Evolutionary conservation across 1,284 basidiomycete genomes (phyloP).

Genomic region (Limonomyces culmigenus): DNA sequence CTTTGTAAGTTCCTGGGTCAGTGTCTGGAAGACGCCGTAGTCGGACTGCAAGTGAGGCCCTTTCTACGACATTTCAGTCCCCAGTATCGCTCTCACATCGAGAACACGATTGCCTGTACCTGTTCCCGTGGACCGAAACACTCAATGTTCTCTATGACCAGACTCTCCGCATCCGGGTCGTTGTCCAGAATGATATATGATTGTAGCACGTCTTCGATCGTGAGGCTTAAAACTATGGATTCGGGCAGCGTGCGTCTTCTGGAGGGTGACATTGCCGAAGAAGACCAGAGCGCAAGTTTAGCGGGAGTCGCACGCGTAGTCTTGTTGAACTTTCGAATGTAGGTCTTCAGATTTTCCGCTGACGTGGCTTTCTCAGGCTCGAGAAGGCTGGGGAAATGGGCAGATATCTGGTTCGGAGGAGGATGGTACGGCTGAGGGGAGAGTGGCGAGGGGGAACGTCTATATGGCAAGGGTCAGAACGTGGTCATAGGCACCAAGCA

Average conservation of each 20-base stretch:
- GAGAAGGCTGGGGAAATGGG: no score
- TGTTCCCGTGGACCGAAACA: conserved; percentile 53
- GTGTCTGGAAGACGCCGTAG: conserved; percentile 39
- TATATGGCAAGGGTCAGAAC: no score
- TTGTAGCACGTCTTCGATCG: conserved; percentile 40
- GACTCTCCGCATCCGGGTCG: conserved; percentile 13
- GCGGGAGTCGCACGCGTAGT: no score
- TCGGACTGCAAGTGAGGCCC: conserved; percentile 50
- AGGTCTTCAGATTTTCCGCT: no score
- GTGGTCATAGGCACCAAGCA: no score
- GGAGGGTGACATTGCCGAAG: no score
- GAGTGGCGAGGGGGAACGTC: no score
- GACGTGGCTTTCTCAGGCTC: no score
- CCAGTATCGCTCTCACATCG: conserved; percentile 1
- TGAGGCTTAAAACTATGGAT: conserved; percentile 22
- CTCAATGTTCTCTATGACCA: conserved; percentile 40
- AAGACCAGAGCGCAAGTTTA: no score
- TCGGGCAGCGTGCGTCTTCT: background rate
- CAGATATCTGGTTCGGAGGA: no score
- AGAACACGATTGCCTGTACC: conserved; percentile 19
- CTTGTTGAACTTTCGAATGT: no score
- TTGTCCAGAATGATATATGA: conserved; percentile 35
- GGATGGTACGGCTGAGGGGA: no score
- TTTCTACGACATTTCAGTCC: conserved; percentile 25
- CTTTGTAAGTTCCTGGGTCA: conserved; percentile 45